Evolutionary conservation across 1,284 basidiomycete species (phyloP).

Genomic region (Mycosarcoma maydis): DNA sequence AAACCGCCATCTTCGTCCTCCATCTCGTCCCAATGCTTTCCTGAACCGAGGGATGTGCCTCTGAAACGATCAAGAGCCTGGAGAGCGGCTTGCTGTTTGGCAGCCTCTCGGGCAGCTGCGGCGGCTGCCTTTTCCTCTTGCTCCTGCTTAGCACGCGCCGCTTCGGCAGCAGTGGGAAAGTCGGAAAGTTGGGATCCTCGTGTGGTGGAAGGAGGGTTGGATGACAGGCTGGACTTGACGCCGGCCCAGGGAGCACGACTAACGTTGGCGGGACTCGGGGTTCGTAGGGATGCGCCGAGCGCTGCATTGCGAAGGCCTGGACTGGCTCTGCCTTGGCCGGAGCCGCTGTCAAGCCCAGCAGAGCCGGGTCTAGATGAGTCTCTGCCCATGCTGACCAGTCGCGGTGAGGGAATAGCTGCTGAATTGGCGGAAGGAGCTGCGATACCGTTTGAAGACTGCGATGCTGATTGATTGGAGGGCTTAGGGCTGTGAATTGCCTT

Average conservation of each 20-base stretch:
- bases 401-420: constrained; percentile 40
- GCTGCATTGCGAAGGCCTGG: constrained; percentile 51
- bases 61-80: constrained; percentile 63
- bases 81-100: constrained; percentile 49
- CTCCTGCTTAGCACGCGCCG: constrained; percentile 53
- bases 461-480: constrained; percentile 14
- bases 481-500: constrained; percentile 28
- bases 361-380: constrained; percentile 43
- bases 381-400: constrained; percentile 49
- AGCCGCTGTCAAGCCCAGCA: constrained; percentile 35
- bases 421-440: constrained; percentile 1
- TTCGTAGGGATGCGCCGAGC: constrained; percentile 35
- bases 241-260: constrained; percentile 56
- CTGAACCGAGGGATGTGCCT: constrained; percentile 49
- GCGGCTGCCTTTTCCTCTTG: constrained; percentile 58
- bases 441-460: constrained; percentile 2
- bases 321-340: constrained; percentile 37
- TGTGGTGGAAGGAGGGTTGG: constrained; percentile 16
- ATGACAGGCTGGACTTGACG: constrained; percentile 34
- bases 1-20: constrained; percentile 62
- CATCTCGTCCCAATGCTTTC: constrained; percentile 66
- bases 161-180: constrained; percentile 66
- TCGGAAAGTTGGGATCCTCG: constrained; percentile 45
- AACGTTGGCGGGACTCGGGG: constrained; percentile 35
- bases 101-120: constrained; percentile 53